These are phyloP conservation scores for Alliaria petiolata DNA, from an alignment of 345 rosid genomes.

Conservation along the genomic window DNA sequence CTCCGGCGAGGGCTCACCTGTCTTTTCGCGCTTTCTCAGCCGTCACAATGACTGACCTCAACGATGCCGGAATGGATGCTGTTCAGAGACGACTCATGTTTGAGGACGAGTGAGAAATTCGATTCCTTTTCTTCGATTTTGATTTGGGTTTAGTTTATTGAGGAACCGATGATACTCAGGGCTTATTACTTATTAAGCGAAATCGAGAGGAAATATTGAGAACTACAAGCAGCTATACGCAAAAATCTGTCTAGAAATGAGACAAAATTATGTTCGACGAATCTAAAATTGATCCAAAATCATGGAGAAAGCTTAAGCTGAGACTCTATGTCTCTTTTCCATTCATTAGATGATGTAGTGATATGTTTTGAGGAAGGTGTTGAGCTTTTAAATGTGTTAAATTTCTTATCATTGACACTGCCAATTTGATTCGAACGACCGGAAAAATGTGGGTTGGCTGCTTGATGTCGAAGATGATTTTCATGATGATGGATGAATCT, in stretches of 20 bases:
- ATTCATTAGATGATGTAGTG: too few relatives aligned
- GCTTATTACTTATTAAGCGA: neutral
- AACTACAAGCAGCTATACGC: neutral
- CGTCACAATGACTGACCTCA: conserved; percentile 47
- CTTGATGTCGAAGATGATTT: neutral
- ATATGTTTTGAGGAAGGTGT: too few relatives aligned
- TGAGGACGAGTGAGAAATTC: conserved; percentile 66
- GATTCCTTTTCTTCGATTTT: neutral
- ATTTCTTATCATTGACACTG: neutral
- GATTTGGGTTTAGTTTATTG: neutral
- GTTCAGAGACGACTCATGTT: conserved; percentile 99
- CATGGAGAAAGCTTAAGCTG: neutral
- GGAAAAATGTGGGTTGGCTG: neutral
- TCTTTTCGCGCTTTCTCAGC: conserved; percentile 16
- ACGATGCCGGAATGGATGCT: conserved; percentile 88
- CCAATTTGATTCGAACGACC: neutral
- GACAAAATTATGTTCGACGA: neutral
- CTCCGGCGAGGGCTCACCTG: conserved; percentile 23
- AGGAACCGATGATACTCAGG: neutral
- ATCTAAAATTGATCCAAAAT: neutral
- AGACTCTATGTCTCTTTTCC: neutral
- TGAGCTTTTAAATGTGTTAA: too few relatives aligned
- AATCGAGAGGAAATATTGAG: too few relatives aligned
- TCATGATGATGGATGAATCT: neutral
- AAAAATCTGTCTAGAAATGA: neutral